Evolutionary conservation across 805 yeast genomes (phyloP), one percentile per base, ranked within the genome.

Genomic region (Kregervanrija fluxuum): DNA sequence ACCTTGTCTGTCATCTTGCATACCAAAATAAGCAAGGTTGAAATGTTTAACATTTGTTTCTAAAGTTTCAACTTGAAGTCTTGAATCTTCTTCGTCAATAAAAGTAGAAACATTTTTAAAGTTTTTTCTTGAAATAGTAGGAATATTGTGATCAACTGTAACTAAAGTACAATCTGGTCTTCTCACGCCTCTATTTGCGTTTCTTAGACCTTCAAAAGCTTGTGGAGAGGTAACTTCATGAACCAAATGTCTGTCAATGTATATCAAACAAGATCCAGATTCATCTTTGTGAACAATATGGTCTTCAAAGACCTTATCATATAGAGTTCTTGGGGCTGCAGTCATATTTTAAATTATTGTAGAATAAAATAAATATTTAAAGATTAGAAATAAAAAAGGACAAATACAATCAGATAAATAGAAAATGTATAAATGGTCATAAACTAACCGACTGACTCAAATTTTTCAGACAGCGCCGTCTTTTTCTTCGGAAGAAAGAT

Each of bases 171-270:
- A 86, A 66, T 90, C 96, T 8, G 74, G 71, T 71, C 99, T 80
- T 74, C 99, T 84, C 43, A 93, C 96, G 47, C 66, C 64, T 73
- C 99, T 82, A 40, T 84, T 86, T 12, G 97, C 96, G 59, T 80
- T 84, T 51, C 74, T 77, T 57, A 93, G 76, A 41, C 99, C 99
- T 70, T 93, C 99, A 61, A 93, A 93, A 10, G 99, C 99, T 68
- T 93, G 99, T 33, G 99, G 99, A 30, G 98, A 91, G 2, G 99
- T 93, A 43, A 93, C 99, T 70, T 93, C 99, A 66, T 93, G 99
- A 41, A 93, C 96, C 54, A 93, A 74, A 67, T 93, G 99, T 69
- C 99, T 86, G 69, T 93, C 99, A 48, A 93, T 91, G 67, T 87
- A 93, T 49, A 93, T 68, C 50, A 93, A 73, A 61, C 77, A 83